Conservation (phyloP, 148 eudicot genomes). For the Dysphania ambrosioides region DNA sequence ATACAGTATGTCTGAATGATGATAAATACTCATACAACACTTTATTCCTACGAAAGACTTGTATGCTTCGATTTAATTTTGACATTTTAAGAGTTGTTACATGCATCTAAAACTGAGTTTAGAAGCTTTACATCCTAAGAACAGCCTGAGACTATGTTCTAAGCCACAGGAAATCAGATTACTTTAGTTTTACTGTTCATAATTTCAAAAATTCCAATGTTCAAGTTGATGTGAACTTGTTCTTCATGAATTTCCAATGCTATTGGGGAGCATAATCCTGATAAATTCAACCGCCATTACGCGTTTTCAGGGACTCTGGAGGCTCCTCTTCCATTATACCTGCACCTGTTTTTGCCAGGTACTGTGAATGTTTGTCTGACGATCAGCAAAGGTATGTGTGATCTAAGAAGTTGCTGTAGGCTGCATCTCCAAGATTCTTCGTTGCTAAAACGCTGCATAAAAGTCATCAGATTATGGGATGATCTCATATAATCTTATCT, state of each 20-base stretch:
- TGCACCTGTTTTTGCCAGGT: constrained; percentile 67
- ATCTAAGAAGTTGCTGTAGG: constrained; percentile 74
- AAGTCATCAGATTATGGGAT: background rate
- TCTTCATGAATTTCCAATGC: background rate
- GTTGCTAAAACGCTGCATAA: constrained; percentile 84
- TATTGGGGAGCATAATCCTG: background rate
- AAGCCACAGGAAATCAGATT: background rate
- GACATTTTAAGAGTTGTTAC: background rate
- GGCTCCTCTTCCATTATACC: constrained; percentile 99
- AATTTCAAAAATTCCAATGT: too few species aligned
- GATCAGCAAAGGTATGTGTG: constrained; percentile 85
- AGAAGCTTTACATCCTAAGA: too few species aligned
- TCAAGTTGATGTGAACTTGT: background rate
- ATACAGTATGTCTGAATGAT: too few species aligned
- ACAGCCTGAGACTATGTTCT: background rate
- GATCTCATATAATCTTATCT: background rate
- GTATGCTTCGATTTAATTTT: background rate
- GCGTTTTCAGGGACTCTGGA: constrained; percentile 59
- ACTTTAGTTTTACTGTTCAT: background rate
- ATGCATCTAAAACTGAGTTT: background rate
- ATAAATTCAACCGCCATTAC: constrained; percentile 68
- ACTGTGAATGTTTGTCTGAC: constrained; percentile 79
- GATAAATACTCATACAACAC: background rate
- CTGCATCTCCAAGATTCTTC: constrained; percentile 67
- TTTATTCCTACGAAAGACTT: background rate